These are phyloP conservation scores for Platismatia glauca DNA, from an alignment of 495 filamentous ascomycete genomes.

Conservation along the genomic window DNA sequence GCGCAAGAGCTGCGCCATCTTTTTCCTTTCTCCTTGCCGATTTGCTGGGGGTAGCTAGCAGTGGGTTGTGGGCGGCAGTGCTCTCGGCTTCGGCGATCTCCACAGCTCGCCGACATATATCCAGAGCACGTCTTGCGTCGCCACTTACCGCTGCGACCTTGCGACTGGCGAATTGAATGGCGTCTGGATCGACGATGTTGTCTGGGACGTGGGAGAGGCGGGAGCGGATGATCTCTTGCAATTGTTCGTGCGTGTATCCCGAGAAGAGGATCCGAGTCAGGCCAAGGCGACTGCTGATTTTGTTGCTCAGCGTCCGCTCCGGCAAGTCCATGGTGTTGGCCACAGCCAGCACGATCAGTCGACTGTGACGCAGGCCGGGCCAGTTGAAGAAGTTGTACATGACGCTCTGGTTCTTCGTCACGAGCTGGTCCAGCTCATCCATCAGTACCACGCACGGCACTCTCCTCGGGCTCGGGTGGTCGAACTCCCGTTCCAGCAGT, in stretches of 20 bases:
- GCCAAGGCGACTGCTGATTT: conserved; percentile 88
- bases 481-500: conserved; percentile 86
- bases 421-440: conserved; percentile 97
- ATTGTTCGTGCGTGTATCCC: conserved; percentile 91
- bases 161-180: conserved; percentile 88
- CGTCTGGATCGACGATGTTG: conserved; percentile 84
- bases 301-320: conserved; percentile 93
- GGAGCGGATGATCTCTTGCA: conserved; percentile 95
- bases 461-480: conserved; percentile 72
- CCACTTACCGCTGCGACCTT: conserved; percentile 96
- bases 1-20: conserved; percentile 5
- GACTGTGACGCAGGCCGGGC: conserved; percentile 84
- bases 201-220: conserved; percentile 79
- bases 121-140: conserved; percentile 83
- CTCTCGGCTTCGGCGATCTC: conserved; percentile 82
- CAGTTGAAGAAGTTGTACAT: conserved; percentile 99
- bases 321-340: conserved; percentile 99
- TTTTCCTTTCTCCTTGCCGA: conserved; percentile 25
- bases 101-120: conserved; percentile 92
- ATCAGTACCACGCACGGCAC: conserved; percentile 97
- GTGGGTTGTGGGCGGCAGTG: conserved; percentile 29
- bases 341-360: conserved; percentile 91
- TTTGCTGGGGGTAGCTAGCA: conserved; percentile 35
- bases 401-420: conserved; percentile 93
- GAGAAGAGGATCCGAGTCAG: conserved; percentile 91